A percentile compares a stretch with the other conserved stretches of the same genome.
Evolutionary conservation across 1,284 basidiomycete species (phyloP).

Genomic region (Ustilago trichophora): DNA sequence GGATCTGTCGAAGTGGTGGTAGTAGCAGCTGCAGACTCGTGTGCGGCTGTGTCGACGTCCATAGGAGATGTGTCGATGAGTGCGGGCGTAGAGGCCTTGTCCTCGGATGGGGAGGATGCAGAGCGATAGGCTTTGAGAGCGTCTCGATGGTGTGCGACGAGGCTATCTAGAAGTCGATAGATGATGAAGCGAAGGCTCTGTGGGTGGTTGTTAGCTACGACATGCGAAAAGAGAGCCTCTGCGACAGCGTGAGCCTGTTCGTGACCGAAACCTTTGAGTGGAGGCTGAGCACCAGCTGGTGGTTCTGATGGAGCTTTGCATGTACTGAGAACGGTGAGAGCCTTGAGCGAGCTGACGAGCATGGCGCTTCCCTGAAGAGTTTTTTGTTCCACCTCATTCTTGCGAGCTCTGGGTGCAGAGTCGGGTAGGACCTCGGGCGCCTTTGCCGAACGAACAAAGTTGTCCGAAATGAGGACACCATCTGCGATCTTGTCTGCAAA

Average conservation of each 20-base stretch:
- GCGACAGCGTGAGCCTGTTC: conserved; percentile 76
- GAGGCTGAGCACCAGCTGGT: conserved; percentile 1
- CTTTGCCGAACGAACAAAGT: conserved; percentile 39
- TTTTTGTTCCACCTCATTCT: conserved; percentile 45
- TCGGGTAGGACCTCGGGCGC: conserved; percentile 54
- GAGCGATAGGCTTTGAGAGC: conserved; percentile 17
- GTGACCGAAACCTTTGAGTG: conserved; percentile 74
- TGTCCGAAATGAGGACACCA: conserved; percentile 70
- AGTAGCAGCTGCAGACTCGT: conserved; percentile 1
- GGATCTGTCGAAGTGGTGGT: no score
- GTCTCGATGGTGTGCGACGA: conserved; percentile 77
- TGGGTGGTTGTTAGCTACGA: conserved; percentile 81
- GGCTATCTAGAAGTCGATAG: conserved; percentile 81
- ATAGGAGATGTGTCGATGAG: conserved; percentile 5
- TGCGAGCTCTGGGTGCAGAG: conserved; percentile 38
- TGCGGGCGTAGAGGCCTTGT: background rate
- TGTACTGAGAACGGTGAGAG: conserved; percentile 72
- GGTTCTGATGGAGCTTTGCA: conserved; percentile 20
- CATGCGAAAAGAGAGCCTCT: conserved; percentile 76
- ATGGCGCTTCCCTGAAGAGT: conserved; percentile 55
- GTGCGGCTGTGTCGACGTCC: conserved; percentile 14
- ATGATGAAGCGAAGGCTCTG: conserved; percentile 85
- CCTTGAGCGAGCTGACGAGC: conserved; percentile 71
- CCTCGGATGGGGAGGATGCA: conserved; percentile 4
- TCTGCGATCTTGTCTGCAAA: conserved; percentile 87